Evolutionary conservation across 2,329 filamentous ascomycete genomes (phyloP), one percentile per base, ranked within the genome.

Genomic region (Colletotrichum acutatum): DNA sequence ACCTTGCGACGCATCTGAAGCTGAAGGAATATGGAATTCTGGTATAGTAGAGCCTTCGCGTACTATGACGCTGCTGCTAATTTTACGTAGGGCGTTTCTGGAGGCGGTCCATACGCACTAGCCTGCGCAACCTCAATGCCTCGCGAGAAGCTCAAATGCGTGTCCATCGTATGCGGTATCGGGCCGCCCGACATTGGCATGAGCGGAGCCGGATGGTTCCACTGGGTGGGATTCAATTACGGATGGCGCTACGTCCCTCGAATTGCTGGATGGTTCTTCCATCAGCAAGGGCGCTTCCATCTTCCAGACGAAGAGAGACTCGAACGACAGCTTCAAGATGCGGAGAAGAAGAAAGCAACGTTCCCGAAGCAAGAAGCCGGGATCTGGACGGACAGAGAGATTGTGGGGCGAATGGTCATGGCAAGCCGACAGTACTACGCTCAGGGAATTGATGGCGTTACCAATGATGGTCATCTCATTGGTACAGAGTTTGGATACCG

Each of bases 61-160:
- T 14, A 9, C 16, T 16, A 3, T 1, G 9, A 22, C 3, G 2
- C 2, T 4, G 19, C 14, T 64, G 19, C 65, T 64, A 0, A 72
- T 1, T 0, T 0, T 4, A 8, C 4, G 1, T 4, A 74, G 74
- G 77, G 76, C 2, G 74, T 77, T 0, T 78, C 76, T 0, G 77
- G 76, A 2, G 77, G 77, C 11, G 75, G 75, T 0, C 76, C 76
- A 1, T 78, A 72, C n/a, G 77, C 75, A 0, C 72, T 78, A 11
- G 77, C 75, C 0, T 78, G 77, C 24, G 68, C 75, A 8, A 24
- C 11, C 30, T 30, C 66, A n/a, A 58, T 76, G 53, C 60, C 73
- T 22, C 53, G 32, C 2, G 73, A 76, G 3, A 74, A 70, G 14
- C 74, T 75, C 46, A 66, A 64, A 28, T 66, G 64, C 14, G 72